Percentiles rank a stretch among this genome's conserved stretches.
Conservation (phyloP, 2,329 filamentous ascomycete species). For the Cercospora janseana region DNA sequence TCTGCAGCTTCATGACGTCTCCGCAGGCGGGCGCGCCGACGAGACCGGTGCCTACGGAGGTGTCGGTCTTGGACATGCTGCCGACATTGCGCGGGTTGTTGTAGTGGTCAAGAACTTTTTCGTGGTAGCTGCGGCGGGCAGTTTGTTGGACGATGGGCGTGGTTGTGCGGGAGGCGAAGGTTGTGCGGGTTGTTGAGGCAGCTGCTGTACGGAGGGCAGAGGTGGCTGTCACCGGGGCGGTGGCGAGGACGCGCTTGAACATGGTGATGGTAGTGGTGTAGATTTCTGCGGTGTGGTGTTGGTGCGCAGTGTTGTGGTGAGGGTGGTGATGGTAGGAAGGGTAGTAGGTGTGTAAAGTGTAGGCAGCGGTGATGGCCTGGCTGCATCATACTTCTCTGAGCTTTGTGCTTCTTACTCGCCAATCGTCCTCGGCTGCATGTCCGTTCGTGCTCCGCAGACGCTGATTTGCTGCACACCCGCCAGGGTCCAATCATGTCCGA, state of each 20-base stretch:
- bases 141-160: constrained; percentile 41
- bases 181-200: constrained; percentile 48
- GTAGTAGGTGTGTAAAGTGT: constrained; percentile 10
- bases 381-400: constrained; percentile 13
- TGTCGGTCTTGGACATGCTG: constrained; percentile 73
- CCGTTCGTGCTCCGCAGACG: no score
- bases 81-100: constrained; percentile 76
- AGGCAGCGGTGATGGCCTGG: not conserved
- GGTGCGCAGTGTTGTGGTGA: constrained; percentile 5
- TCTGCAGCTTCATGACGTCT: constrained; percentile 93
- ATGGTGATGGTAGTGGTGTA: constrained; percentile 41
- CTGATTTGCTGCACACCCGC: no score
- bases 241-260: constrained; percentile 58
- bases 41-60: constrained; percentile 84
- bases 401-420: constrained; percentile 13
- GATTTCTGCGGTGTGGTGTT: constrained; percentile 5
- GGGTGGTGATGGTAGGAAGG: no score
- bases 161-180: constrained; percentile 44
- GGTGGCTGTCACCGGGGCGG: constrained; percentile 54
- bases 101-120: constrained; percentile 79
- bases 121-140: constrained; percentile 58
- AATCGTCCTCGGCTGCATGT: constrained; percentile 3
- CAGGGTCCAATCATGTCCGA: not conserved
- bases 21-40: constrained; percentile 88
- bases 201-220: constrained; percentile 50